These are phyloP conservation scores for Protomyces inouyei DNA, from an alignment of 1,139 yeast species.

Conservation along the genomic window DNA sequence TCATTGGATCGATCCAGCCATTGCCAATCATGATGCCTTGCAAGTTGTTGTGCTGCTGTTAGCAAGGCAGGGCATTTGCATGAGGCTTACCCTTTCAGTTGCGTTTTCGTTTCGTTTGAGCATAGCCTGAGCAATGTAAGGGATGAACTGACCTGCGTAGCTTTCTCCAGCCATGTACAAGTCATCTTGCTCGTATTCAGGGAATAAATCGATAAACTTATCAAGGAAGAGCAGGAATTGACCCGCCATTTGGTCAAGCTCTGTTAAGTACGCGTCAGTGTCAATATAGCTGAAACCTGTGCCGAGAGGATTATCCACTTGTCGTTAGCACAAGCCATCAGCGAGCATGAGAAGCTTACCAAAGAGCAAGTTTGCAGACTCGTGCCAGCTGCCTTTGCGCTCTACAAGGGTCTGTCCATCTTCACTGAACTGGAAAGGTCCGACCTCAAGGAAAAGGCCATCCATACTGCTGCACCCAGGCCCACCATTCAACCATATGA, in stretches of 20 bases:
- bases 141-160: slow-evolving; percentile 95
- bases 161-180: slow-evolving; percentile 88
- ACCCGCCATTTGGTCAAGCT: slow-evolving; percentile 49
- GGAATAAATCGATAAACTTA: slow-evolving; percentile 65
- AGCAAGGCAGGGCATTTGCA: slow-evolving; percentile 1
- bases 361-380: slow-evolving; percentile 69
- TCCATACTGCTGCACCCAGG: slow-evolving; percentile 98
- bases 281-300: slow-evolving; percentile 72
- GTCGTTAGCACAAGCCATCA: not conserved
- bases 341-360: not conserved
- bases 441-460: slow-evolving; percentile 90
- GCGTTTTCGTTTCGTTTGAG: slow-evolving; percentile 46
- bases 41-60: slow-evolving; percentile 43
- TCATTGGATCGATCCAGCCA: slow-evolving; percentile 92
- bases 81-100: slow-evolving; percentile 30
- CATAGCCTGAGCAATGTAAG: slow-evolving; percentile 70
- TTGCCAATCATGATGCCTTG: slow-evolving; percentile 80
- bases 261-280: slow-evolving; percentile 52
- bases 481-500: slow-evolving; percentile 77
- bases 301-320: slow-evolving; percentile 89
- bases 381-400: slow-evolving; percentile 82
- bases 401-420: slow-evolving; percentile 43
- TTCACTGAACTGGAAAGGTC: slow-evolving; percentile 66
- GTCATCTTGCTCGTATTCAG: slow-evolving; percentile 62
- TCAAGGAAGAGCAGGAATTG: slow-evolving; percentile 65